Conservation (phyloP, 2,329 filamentous ascomycete species). For the Pseudocercospora fuligena region DNA sequence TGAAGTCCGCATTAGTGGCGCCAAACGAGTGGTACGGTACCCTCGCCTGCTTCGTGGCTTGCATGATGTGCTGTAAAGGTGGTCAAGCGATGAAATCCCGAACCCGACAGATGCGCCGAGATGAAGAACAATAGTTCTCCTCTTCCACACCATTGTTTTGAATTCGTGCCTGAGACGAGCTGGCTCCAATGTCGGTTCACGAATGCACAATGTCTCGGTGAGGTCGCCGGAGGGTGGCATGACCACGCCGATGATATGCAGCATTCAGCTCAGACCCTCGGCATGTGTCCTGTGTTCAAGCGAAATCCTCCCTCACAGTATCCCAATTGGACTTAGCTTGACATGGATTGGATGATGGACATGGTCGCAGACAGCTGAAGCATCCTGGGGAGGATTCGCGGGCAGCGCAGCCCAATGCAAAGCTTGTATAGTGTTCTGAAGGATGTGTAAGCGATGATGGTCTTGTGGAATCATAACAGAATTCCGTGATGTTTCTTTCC, state of each 20-base stretch:
- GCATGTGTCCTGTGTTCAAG: conserved; percentile 1
- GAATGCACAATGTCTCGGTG: neutral
- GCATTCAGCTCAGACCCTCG: neutral
- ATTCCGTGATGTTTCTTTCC: neutral
- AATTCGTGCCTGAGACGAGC: too few relatives aligned
- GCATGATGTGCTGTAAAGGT: neutral
- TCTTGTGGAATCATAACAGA: too few relatives aligned
- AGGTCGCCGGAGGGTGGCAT: neutral
- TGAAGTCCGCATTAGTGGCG: neutral
- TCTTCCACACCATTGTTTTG: too few relatives aligned
- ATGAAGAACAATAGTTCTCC: neutral
- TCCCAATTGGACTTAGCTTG: neutral
- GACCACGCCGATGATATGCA: neutral
- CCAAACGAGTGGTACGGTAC: neutral
- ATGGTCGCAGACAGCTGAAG: neutral
- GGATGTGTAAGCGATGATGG: neutral
- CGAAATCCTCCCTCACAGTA: neutral
- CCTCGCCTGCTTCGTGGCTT: neutral
- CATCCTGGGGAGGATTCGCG: neutral
- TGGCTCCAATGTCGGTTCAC: too few relatives aligned
- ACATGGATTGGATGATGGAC: neutral
- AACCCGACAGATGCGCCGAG: neutral
- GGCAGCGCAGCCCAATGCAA: neutral
- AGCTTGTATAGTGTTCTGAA: neutral
- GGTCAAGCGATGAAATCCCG: neutral